Evolutionary conservation across 768 basidiomycete species (phyloP), one percentile per base, ranked within the genome.

Genomic region (Kwoniella europaea): DNA sequence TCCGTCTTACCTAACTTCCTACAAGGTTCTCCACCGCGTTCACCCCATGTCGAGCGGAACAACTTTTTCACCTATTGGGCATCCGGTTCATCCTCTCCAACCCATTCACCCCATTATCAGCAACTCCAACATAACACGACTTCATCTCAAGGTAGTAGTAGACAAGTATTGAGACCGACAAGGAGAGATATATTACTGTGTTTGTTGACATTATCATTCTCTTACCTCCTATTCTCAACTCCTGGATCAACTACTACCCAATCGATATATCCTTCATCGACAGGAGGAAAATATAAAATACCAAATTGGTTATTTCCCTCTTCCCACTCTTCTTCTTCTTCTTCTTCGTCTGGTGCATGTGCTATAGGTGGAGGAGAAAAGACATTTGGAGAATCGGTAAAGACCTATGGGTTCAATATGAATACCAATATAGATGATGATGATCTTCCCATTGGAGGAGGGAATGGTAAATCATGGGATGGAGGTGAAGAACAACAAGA

Each of bases 131-230:
- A 41, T 22, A 69, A 67, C 64, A 29, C 62, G 18, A 20, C 54
- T 54, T 53, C 27, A 61, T 81, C 59, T 20, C 18, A 42, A 29
- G 16, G 35, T 41, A 42, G 6, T 52, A 52, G 50, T 22, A 18
- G 24, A 1, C 20, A 35, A 24, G n/a, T 61, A n/a, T 22, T 61
- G 24, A 69, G 78, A 42, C 80, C 80, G 0, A 78, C 77, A 16
- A 63, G 79, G 42, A 71, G 82, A 12, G 82, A 83, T 68, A n/a
- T 83, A 12, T 57, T 83, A n/a, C 57, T 82, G n/a, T 75, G 75
- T 63, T 63, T 80, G 4, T 22, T 80, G 35, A 82, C 82, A 13
- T 65, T 83, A 2, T 73, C 79, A 16, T 74, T 79, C 62, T 75
- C 76, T 0, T 82, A 79, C 65, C 63, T 82, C 20, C 22, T 79